A percentile compares a stretch with the other conserved stretches of the same genome.
These are phyloP conservation scores for Spiraea crenata DNA, from an alignment of 331 rosid species.

Conservation along the genomic window DNA sequence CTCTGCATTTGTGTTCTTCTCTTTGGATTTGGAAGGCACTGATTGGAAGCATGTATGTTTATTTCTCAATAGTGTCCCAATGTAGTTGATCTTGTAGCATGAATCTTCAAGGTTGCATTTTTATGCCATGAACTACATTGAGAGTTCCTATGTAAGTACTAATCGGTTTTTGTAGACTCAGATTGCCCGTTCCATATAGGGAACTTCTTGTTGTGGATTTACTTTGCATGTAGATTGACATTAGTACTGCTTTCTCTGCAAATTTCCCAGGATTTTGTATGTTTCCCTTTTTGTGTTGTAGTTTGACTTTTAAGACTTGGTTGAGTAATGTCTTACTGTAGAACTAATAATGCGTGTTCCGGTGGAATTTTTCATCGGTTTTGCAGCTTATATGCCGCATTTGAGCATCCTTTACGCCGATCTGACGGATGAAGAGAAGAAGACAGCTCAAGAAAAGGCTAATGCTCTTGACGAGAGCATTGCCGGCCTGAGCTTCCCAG, in stretches of 20 bases:
- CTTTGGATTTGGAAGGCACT: too few species aligned
- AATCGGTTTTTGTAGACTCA: background rate
- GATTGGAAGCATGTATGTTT: background rate
- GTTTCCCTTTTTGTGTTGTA: too few species aligned
- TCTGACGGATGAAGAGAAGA: conserved; percentile 74
- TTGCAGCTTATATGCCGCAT: conserved; percentile 87
- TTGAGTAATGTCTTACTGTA: background rate
- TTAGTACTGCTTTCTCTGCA: background rate
- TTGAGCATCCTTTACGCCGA: conserved; percentile 72
- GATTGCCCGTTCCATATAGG: background rate
- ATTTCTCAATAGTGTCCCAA: background rate
- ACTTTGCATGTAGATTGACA: background rate
- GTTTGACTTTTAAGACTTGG: too few species aligned
- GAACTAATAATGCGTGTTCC: background rate
- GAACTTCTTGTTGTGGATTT: background rate
- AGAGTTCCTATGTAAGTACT: background rate
- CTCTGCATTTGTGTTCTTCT: background rate
- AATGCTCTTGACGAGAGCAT: conserved; percentile 48
- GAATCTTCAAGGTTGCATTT: background rate
- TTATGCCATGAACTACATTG: background rate
- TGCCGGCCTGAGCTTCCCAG: conserved; percentile 53
- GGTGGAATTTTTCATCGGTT: background rate
- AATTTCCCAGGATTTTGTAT: too few species aligned
- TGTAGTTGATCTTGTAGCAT: background rate
- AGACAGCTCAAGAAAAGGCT: conserved; percentile 54